These are phyloP conservation scores for Kwoniella sp. DNA, from an alignment of 768 basidiomycete genomes.

Conservation along the genomic window DNA sequence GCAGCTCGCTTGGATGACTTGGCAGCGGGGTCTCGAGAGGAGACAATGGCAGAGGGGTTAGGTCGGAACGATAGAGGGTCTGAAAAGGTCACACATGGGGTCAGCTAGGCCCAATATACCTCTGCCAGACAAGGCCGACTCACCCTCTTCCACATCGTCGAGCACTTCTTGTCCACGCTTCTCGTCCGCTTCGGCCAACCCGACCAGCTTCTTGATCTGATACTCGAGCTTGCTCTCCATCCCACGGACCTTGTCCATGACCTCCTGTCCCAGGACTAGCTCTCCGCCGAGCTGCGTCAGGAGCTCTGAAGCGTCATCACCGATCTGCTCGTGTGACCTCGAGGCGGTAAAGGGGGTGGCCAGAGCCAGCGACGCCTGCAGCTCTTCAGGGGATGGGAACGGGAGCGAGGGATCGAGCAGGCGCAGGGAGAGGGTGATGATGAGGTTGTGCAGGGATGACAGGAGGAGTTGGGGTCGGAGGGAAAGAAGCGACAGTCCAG, in stretches of 20 bases:
- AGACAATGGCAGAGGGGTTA: constrained; percentile 70
- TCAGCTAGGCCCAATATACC: constrained; percentile 7
- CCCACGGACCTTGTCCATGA: constrained; percentile 80
- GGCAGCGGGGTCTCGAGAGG: constrained; percentile 19
- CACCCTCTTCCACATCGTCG: constrained; percentile 60
- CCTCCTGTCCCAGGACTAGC: constrained; percentile 71
- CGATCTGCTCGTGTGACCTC: neutral
- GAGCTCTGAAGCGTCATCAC: constrained; percentile 2
- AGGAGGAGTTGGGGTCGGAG: constrained; percentile 79
- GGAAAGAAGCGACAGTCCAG: constrained; percentile 83
- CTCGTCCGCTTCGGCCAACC: constrained; percentile 60
- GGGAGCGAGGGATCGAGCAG: constrained; percentile 7
- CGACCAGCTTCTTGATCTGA: constrained; percentile 90
- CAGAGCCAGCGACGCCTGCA: constrained; percentile 2
- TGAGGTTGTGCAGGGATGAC: constrained; percentile 77
- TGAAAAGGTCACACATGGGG: constrained; percentile 43
- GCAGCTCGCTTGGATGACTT: constrained; percentile 22
- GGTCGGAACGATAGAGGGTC: constrained; percentile 90
- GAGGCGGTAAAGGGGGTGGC: constrained; percentile 11
- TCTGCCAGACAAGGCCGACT: constrained; percentile 14
- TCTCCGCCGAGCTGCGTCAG: constrained; percentile 65
- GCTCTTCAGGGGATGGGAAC: constrained; percentile 3
- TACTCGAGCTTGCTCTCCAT: constrained; percentile 85
- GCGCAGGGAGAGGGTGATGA: constrained; percentile 56
- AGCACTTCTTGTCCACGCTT: constrained; percentile 42